Percentiles rank a stretch among this genome's conserved stretches.
phyloP scores from a whole-genome alignment of 345 rosid species.

The Camelina neglecta region DNA sequence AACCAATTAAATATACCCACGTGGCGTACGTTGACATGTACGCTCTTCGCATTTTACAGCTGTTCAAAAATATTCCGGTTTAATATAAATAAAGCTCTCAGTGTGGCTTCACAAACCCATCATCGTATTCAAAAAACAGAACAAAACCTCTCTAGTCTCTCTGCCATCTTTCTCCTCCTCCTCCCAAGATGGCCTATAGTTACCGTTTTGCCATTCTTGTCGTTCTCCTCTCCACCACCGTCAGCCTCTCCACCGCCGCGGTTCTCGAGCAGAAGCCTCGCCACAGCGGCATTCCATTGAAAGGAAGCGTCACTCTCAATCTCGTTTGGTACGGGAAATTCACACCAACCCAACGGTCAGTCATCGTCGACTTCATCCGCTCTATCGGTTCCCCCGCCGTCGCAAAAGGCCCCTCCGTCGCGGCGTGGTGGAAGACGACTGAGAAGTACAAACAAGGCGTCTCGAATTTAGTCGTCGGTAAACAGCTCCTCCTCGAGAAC shows the following conservation, averaged over 20 bases:
- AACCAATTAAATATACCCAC: slow-evolving; percentile 40
- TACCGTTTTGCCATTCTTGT: slow-evolving; percentile 36
- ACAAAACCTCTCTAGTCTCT: slow-evolving; percentile 6
- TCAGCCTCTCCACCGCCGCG: slow-evolving; percentile 31
- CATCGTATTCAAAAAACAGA: neutral
- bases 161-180: neutral
- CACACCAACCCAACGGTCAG: slow-evolving; percentile 67
- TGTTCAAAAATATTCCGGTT: slow-evolving; percentile 23
- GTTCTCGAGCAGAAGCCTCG: slow-evolving; percentile 41
- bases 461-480: slow-evolving; percentile 53
- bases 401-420: slow-evolving; percentile 52
- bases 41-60: slow-evolving; percentile 35
- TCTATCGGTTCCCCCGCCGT: slow-evolving; percentile 50
- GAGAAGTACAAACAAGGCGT: slow-evolving; percentile 68
- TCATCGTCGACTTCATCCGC: slow-evolving; percentile 75
- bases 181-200: slow-evolving; percentile 20
- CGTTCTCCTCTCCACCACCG: slow-evolving; percentile 29
- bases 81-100: slow-evolving; percentile 30
- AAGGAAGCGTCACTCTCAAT: slow-evolving; percentile 66
- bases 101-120: neutral
- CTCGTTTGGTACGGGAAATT: slow-evolving; percentile 91
- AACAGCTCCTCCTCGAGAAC: slow-evolving; percentile 63
- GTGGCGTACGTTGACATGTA: slow-evolving; percentile 35
- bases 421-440: slow-evolving; percentile 87
- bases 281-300: slow-evolving; percentile 69